Conservation (phyloP, 176 grass and related monocot species). For the Leersia perrieri region DNA sequence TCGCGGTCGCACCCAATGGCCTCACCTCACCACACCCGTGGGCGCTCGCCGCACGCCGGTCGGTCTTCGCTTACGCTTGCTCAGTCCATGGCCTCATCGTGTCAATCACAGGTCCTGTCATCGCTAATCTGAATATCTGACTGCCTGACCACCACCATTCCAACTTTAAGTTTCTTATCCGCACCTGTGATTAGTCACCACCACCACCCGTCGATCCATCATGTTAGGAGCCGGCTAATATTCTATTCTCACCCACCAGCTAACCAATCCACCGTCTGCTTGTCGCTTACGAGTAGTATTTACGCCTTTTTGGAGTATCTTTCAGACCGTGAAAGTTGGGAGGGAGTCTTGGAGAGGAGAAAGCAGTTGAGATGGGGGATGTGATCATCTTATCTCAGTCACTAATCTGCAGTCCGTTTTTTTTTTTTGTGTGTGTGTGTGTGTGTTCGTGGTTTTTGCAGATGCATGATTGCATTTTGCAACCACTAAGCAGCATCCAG, state of each 20-base stretch:
- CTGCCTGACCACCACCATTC: neutral
- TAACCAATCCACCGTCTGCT: neutral
- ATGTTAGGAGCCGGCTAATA: neutral
- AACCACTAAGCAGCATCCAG: neutral
- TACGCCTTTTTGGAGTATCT: neutral
- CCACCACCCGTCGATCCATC: neutral
- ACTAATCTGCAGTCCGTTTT: neutral
- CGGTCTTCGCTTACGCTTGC: neutral
- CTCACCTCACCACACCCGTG: neutral
- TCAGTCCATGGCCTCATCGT: neutral
- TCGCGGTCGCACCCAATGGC: neutral
- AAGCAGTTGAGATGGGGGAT: neutral
- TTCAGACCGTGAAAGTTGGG: neutral
- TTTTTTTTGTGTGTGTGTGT: too few species aligned
- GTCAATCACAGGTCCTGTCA: too few species aligned
- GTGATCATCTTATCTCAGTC: neutral
- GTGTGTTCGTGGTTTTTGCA: neutral
- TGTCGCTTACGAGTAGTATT: neutral
- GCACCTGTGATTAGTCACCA: neutral
- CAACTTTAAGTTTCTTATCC: neutral
- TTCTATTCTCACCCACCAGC: neutral
- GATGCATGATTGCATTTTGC: conserved; percentile 3
- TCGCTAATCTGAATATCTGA: neutral
- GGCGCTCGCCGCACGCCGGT: neutral
- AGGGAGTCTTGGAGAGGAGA: neutral